These are phyloP conservation scores for Capniomyces stellatus DNA, from an alignment of 371 early-diverging fungal species.

Conservation along the genomic window DNA sequence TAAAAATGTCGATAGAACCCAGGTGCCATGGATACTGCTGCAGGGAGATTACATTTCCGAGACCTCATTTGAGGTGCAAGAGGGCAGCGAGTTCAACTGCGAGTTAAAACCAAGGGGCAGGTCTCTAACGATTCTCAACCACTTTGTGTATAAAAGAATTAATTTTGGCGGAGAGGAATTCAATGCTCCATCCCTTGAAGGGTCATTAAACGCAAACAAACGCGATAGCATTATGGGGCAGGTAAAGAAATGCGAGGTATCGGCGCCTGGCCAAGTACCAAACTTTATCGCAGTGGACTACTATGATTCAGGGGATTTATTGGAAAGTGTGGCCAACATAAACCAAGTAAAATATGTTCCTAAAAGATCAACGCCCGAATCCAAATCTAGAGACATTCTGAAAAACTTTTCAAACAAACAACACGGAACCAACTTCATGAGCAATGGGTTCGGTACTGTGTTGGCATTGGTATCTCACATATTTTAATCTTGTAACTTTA, in stretches of 20 bases:
- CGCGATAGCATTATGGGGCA: conserved; percentile 11
- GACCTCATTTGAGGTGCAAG: conserved; percentile 16
- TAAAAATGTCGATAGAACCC: conserved; percentile 27
- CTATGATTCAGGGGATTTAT: conserved; percentile 39
- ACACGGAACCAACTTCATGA: too few relatives aligned
- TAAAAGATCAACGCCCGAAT: too few relatives aligned
- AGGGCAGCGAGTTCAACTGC: conserved; percentile 14
- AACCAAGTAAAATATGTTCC: conserved; percentile 47
- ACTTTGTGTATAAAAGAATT: conserved; percentile 17
- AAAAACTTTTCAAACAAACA: too few relatives aligned
- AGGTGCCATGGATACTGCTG: conserved; percentile 38
- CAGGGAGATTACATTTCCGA: conserved; percentile 17
- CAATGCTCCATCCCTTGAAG: conserved; percentile 10
- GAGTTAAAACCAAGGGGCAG: neutral
- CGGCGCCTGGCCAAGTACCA: conserved; percentile 25
- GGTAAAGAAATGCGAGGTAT: conserved; percentile 10
- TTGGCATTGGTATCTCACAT: too few relatives aligned
- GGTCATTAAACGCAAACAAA: conserved; percentile 11
- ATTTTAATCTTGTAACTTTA: too few relatives aligned
- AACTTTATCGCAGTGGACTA: conserved; percentile 60
- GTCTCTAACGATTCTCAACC: conserved; percentile 20
- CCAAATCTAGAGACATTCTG: too few relatives aligned
- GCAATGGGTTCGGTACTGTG: too few relatives aligned
- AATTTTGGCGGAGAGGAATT: neutral
- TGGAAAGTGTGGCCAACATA: conserved; percentile 33